A percentile compares a stretch with the other conserved stretches of the same genome.
These are phyloP conservation scores for Myotisia sp. DNA, from an alignment of 2,329 filamentous ascomycete genomes.

Conservation along the genomic window DNA sequence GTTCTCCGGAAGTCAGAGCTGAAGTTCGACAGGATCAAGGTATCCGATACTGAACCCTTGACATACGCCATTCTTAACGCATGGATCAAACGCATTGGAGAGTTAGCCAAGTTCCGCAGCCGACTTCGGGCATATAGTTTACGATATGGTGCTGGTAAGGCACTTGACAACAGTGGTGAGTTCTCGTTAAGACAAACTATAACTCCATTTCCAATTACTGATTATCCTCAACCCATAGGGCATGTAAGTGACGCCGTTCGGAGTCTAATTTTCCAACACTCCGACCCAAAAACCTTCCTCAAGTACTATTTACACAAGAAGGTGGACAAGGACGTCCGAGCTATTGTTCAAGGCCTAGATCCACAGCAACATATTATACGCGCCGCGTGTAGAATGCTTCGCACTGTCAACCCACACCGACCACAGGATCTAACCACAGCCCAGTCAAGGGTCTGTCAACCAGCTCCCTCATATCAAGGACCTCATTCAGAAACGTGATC, in stretches of 20 bases:
- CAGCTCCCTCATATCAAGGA: constrained; percentile 11
- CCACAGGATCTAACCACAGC: constrained; percentile 14
- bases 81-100: too few species aligned
- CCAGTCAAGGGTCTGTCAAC: constrained; percentile 15
- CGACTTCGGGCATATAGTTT: too few species aligned
- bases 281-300: constrained; percentile 11
- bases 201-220: too few species aligned
- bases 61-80: too few species aligned
- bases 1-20: background rate
- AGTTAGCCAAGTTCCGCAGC: too few species aligned
- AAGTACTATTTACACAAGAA: constrained; percentile 13
- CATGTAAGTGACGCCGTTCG: constrained; percentile 12
- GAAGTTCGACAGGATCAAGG: too few species aligned
- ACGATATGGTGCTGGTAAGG: too few species aligned
- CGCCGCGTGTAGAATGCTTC: background rate
- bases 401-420: constrained; percentile 13
- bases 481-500: constrained; percentile 9
- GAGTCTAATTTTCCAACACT: constrained; percentile 15
- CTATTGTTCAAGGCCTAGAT: constrained; percentile 14
- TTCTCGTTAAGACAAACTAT: too few species aligned
- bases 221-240: background rate
- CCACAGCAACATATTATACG: constrained; percentile 11
- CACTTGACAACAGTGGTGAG: too few species aligned
- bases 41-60: too few species aligned
- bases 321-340: constrained; percentile 11